A percentile compares a stretch with the other conserved stretches of the same genome.
Conservation (phyloP, 2,329 filamentous ascomycete species). For the Phialophora verrucosa region DNA sequence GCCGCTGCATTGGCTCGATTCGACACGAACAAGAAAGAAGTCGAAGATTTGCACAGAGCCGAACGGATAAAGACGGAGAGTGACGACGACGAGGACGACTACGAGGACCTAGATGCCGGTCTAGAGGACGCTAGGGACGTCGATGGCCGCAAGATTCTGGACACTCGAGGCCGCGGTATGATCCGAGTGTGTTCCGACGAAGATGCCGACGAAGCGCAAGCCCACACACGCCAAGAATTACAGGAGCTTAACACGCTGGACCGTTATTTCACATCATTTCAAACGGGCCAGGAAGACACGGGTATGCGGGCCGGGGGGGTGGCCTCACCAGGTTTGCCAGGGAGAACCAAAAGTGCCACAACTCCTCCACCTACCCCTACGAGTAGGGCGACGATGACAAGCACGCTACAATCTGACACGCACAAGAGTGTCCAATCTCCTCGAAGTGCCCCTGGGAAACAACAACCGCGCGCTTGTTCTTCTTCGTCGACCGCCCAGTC, state of each 20-base stretch:
- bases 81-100: conserved; percentile 45
- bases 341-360: background rate
- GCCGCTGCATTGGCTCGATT: conserved; percentile 78
- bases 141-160: conserved; percentile 68
- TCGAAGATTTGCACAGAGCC: conserved; percentile 25
- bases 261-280: conserved; percentile 31
- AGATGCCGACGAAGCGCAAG: conserved; percentile 67
- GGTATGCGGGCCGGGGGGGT: background rate
- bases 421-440: background rate
- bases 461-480: background rate
- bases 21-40: conserved; percentile 53
- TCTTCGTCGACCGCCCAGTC: background rate
- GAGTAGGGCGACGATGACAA: background rate
- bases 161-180: conserved; percentile 70
- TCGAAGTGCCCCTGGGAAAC: background rate
- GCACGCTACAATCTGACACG: conserved; percentile 11
- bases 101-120: conserved; percentile 45
- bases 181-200: conserved; percentile 71
- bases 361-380: background rate
- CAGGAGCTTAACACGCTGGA: conserved; percentile 66
- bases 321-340: background rate
- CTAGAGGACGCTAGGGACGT: conserved; percentile 66
- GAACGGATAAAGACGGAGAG: conserved; percentile 46
- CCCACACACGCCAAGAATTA: conserved; percentile 66
- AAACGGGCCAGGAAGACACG: conserved; percentile 9